These are phyloP conservation scores for Hymenoscyphus repandus DNA, from an alignment of 2,329 filamentous ascomycete species.

Conservation along the genomic window DNA sequence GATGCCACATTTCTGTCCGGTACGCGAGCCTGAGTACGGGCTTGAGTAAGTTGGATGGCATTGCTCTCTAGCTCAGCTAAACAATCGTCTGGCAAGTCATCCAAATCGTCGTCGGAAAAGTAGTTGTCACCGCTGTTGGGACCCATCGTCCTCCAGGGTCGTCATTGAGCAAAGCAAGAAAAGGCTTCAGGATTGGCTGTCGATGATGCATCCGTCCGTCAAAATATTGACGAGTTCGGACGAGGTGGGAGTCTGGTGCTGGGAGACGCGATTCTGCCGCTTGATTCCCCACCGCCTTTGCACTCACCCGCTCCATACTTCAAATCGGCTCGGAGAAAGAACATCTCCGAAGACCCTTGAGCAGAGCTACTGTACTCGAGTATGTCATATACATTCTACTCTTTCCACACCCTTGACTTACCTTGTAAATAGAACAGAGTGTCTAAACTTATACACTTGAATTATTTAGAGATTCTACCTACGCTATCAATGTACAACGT, in stretches of 20 bases:
- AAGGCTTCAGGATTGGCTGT: not conserved
- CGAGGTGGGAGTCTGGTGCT: no score
- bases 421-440: no score
- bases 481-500: no score
- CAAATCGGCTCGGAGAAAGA: no score
- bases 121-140: slow-evolving; percentile 44
- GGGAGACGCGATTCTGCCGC: slow-evolving; percentile 9
- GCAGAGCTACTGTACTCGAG: no score
- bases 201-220: not conserved
- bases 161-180: slow-evolving; percentile 18
- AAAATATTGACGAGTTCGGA: not conserved
- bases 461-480: no score
- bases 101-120: slow-evolving; percentile 60
- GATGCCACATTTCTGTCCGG: not conserved
- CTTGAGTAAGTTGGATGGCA: slow-evolving; percentile 53
- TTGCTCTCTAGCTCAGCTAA: slow-evolving; percentile 59
- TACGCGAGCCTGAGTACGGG: slow-evolving; percentile 19
- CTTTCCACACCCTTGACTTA: no score
- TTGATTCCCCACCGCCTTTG: slow-evolving; percentile 1
- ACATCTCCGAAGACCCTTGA: no score
- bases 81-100: slow-evolving; percentile 51
- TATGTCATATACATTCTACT: no score
- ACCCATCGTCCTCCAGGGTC: slow-evolving; percentile 36
- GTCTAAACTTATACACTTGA: no score
- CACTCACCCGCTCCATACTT: not conserved